Evolutionary conservation across 768 basidiomycete genomes (phyloP), one percentile per base, ranked within the genome.

Genomic region (Amanita fuliginea): DNA sequence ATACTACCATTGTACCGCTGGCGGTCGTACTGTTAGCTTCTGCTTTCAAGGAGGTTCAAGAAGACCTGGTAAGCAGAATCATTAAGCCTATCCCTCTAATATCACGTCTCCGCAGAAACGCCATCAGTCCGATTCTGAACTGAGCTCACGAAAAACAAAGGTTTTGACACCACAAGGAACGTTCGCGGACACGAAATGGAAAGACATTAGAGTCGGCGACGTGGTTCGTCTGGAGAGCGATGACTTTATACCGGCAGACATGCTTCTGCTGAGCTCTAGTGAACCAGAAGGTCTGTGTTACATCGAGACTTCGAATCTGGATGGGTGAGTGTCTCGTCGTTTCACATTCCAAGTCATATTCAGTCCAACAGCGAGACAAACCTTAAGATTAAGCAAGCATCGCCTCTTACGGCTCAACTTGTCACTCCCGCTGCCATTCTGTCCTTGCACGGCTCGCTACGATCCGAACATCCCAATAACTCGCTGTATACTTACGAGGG

Each of bases 211-310:
- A 55, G 93, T 98, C 19, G 96, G 96, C 41, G 95, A 98, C 63
- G 75, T 98, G 36, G 79, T 98, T 42, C 84, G 96, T 4, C 59
- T 97, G 51, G 89, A 96, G 58, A 86, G 80, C 53, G 78, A 99
- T 65, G 86, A 94, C 47, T 95, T 91, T 65, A 97, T 98, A 54
- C 93, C 95, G 0, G 96, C 96, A 9, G 96, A 99, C 66, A 74
- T 96, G 66, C 62, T 97, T 1, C 70, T 98, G 43, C 56, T 98
- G 47, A 82, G 81, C 53, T 90, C 88, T 10, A 91, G 87, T 62
- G 96, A 99, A 63, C 96, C 96, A 0, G 96, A 99, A 62, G 93
- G 96, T 0, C 70, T 98, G 41, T 97, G 95, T 56, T 99, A 97
- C 62, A 90, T 98, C 54, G 96, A 99, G 65, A 99, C 96, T 0